These are phyloP conservation scores for Pyropia yezoensis DNA, from an alignment of 23 red algal genomes.

Conservation along the genomic window DNA sequence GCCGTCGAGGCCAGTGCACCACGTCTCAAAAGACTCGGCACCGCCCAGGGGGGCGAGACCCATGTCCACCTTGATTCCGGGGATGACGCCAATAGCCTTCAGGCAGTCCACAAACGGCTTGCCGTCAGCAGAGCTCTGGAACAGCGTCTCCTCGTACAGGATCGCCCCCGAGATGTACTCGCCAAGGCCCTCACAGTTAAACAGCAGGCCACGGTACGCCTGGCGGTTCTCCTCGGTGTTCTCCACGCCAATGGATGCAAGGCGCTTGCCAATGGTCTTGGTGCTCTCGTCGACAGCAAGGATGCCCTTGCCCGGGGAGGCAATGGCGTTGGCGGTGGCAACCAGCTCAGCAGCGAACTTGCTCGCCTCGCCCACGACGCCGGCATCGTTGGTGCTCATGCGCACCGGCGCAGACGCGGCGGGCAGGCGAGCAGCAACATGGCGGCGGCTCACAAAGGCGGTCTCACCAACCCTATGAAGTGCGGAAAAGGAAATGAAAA, in stretches of 20 bases:
- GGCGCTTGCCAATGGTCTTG: slow-evolving; percentile 96
- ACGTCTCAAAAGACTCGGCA: slow-evolving; percentile 86
- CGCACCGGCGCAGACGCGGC: too few species aligned
- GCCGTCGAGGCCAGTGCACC: slow-evolving; percentile 94
- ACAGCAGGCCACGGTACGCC: slow-evolving; percentile 87
- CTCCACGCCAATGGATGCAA: slow-evolving; percentile 95
- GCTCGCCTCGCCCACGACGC: too few species aligned
- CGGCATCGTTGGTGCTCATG: too few species aligned
- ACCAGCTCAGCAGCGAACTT: slow-evolving; percentile 30
- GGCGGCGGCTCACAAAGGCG: too few species aligned
- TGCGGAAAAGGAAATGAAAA: too few species aligned
- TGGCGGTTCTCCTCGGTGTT: slow-evolving; percentile 90
- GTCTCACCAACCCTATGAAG: too few species aligned
- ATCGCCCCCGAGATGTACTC: slow-evolving; percentile 98
- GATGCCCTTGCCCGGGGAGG: slow-evolving; percentile 90
- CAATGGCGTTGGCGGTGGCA: slow-evolving; percentile 62
- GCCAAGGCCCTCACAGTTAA: slow-evolving; percentile 87
- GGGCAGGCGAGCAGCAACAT: too few species aligned
- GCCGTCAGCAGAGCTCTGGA: slow-evolving; percentile 69
- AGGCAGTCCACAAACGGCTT: slow-evolving; percentile 96
- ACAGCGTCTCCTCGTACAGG: slow-evolving; percentile 97
- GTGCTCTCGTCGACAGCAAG: slow-evolving; percentile 96
- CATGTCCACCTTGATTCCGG: slow-evolving; percentile 99
- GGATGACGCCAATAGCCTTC: slow-evolving; percentile 82
- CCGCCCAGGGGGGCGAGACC: slow-evolving; percentile 79